These are phyloP conservation scores for Phaeosphaeria sp. DNA, from an alignment of 2,329 filamentous ascomycete genomes.

Conservation along the genomic window DNA sequence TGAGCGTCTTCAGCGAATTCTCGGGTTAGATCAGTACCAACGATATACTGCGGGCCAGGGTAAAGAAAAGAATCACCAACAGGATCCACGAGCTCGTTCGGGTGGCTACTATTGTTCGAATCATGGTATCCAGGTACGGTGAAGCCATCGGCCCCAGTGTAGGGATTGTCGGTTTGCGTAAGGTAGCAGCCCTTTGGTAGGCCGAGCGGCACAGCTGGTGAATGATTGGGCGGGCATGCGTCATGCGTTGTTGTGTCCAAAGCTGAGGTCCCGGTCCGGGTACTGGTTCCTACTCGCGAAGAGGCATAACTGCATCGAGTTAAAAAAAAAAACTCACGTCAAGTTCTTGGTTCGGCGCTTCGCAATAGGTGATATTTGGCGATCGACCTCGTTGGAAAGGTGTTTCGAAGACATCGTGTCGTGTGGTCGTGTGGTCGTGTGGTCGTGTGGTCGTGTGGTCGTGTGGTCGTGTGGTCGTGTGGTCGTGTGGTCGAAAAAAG, in stretches of 20 bases:
- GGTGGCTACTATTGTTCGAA: not conserved
- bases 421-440: not conserved
- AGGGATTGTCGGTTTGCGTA: not conserved
- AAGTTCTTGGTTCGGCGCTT: not conserved
- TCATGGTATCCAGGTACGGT: not conserved
- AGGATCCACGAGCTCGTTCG: not conserved
- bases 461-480: too few relatives aligned
- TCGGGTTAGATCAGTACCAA: not conserved
- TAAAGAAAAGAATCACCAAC: not conserved
- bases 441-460: too few relatives aligned
- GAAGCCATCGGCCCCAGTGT: not conserved
- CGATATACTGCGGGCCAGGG: not conserved
- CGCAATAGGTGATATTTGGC: not conserved
- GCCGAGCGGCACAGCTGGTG: not conserved
- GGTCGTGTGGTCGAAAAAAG: too few relatives aligned
- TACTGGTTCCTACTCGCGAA: too few relatives aligned
- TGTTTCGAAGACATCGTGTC: not conserved
- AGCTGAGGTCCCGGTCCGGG: too few relatives aligned
- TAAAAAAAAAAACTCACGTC: conserved; percentile 13
- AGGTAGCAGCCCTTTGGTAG: not conserved
- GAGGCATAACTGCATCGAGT: conserved; percentile 3
- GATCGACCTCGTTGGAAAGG: not conserved
- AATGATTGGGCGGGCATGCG: not conserved
- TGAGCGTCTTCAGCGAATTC: not conserved
- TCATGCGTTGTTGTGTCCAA: too few relatives aligned